Conservation (phyloP, 2,329 filamentous ascomycete species). For the Cladosporium sp. region DNA sequence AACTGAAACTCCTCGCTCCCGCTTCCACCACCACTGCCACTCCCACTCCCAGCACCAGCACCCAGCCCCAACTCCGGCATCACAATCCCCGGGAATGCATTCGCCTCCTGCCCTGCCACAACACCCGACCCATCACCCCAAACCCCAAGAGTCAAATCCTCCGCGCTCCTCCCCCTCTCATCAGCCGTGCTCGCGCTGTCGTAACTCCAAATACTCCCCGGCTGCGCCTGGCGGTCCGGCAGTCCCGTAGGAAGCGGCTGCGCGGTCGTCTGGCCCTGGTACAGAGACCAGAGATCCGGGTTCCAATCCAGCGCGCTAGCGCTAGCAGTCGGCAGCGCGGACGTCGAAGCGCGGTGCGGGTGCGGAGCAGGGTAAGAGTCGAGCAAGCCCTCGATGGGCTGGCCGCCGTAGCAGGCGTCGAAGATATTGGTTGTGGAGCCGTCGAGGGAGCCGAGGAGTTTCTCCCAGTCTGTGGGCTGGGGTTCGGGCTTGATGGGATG, state of each 20-base stretch:
- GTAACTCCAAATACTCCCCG: conserved; percentile 24
- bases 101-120: conserved; percentile 6
- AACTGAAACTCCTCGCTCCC: conserved; percentile 11
- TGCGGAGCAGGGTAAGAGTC: conserved; percentile 19
- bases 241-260: conserved; percentile 13
- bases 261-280: conserved; percentile 19
- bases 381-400: conserved; percentile 40
- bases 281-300: conserved; percentile 27
- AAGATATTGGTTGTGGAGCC: conserved; percentile 77
- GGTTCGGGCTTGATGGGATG: conserved; percentile 29
- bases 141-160: conserved; percentile 21
- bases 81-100: conserved; percentile 25
- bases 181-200: conserved; percentile 15
- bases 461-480: conserved; percentile 72
- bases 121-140: conserved; percentile 12
- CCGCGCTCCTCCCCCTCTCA: conserved; percentile 18
- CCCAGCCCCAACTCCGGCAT: conserved; percentile 22
- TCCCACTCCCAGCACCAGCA: not conserved
- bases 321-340: conserved; percentile 2
- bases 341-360: conserved; percentile 16
- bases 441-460: conserved; percentile 71
- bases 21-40: too few relatives aligned
- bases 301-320: conserved; percentile 16
- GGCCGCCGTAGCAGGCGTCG: conserved; percentile 70
- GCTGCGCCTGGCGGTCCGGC: conserved; percentile 12